A percentile compares a stretch with the other conserved stretches of the same genome.
phyloP scores from a whole-genome alignment of 78 protist species.

The Anaeramoeba ignava region DNA sequence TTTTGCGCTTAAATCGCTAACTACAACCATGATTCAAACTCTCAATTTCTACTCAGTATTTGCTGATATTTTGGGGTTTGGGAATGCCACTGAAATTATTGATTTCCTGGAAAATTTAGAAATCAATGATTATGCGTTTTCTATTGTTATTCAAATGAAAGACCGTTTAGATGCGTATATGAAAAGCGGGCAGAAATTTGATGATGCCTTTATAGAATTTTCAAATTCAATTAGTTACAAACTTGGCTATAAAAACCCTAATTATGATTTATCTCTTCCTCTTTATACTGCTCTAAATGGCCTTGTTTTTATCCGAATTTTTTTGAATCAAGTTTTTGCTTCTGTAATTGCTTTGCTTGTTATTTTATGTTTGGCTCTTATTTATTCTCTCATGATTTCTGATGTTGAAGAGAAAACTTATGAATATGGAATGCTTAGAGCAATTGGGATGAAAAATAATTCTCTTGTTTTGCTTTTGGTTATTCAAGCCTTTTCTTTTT shows the following conservation, averaged over 20 bases:
- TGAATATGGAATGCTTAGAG: constrained; percentile 81
- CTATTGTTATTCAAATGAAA: background rate
- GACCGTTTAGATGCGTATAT: background rate
- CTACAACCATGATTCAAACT: background rate
- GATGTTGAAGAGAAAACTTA: constrained; percentile 74
- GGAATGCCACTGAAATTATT: background rate
- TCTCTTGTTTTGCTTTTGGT: constrained; percentile 13
- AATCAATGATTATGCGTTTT: background rate
- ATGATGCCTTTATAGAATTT: background rate
- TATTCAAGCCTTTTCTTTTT: constrained; percentile 19
- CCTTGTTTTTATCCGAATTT: constrained; percentile 4
- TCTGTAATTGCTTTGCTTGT: constrained; percentile 7
- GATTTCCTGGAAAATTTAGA: background rate
- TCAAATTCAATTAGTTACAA: background rate
- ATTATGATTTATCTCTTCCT: background rate
- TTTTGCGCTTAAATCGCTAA: background rate
- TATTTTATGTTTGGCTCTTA: constrained; percentile 56
- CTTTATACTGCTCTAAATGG: background rate
- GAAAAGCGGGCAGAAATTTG: background rate
- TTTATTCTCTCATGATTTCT: constrained; percentile 57
- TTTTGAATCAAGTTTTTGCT: constrained; percentile 30
- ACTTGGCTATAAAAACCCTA: background rate
- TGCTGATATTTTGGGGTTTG: background rate
- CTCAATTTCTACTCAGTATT: background rate
- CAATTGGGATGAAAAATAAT: constrained; percentile 56